Conservation (phyloP, 306 rosid genomes). For the Hylodesmum podocarpum region DNA sequence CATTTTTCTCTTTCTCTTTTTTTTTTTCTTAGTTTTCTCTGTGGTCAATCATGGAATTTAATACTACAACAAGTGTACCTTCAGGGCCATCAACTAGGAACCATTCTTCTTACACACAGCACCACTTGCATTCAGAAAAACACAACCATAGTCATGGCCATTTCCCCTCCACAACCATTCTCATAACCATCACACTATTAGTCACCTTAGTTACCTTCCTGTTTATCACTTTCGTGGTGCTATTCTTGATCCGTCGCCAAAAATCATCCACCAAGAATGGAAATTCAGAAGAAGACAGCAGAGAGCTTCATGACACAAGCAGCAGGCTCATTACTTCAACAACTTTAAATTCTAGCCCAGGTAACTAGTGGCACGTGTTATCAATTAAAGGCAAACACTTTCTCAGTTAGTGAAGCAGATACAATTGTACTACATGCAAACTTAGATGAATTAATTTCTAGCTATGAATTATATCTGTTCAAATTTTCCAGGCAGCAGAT, state of each 20-base stretch:
- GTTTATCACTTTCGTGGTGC: constrained; percentile 46
- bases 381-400: not conserved
- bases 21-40: constrained; percentile 24
- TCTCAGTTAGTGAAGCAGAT: not conserved
- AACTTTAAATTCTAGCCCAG: constrained; percentile 69
- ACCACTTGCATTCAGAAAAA: constrained; percentile 34
- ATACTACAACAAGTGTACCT: constrained; percentile 34
- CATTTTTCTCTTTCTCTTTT: not conserved
- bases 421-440: not conserved
- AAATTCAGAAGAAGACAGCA: constrained; percentile 38
- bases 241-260: constrained; percentile 61
- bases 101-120: constrained; percentile 35
- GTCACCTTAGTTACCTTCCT: constrained; percentile 36
- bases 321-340: constrained; percentile 61
- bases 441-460: not conserved
- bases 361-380: constrained; percentile 35
- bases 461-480: not conserved
- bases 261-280: constrained; percentile 43
- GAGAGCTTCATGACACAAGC: constrained; percentile 44
- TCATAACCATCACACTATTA: constrained; percentile 48
- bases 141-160: constrained; percentile 38
- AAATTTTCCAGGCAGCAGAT: not conserved
- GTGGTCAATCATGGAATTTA: constrained; percentile 74
- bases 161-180: constrained; percentile 56
- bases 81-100: constrained; percentile 38